These are phyloP conservation scores for Mariannaea sp. DNA, from an alignment of 2,329 filamentous ascomycete genomes.

Conservation along the genomic window DNA sequence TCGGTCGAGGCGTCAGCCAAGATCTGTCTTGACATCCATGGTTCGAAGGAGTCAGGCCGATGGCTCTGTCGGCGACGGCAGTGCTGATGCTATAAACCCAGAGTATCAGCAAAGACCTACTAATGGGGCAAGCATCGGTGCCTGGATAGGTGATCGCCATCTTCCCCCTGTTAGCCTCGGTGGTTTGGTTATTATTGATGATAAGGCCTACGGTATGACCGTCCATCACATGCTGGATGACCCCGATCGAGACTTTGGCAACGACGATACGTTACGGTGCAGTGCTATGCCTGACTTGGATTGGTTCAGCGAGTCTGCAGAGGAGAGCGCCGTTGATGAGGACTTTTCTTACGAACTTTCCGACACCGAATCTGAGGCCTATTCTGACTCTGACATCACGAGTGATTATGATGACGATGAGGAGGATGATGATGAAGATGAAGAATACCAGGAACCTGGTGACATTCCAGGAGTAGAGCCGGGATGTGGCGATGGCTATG, in stretches of 20 bases:
- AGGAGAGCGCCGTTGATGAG: conserved; percentile 53
- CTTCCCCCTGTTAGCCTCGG: conserved; percentile 90
- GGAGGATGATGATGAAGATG: conserved; percentile 59
- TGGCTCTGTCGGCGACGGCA: conserved; percentile 46
- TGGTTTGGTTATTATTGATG: conserved; percentile 83
- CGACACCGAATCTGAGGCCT: conserved; percentile 61
- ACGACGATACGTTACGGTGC: conserved; percentile 41
- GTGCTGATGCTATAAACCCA: conserved; percentile 63
- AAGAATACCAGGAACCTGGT: conserved; percentile 64
- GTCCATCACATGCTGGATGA: conserved; percentile 95
- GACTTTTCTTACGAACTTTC: conserved; percentile 66
- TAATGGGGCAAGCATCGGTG: conserved; percentile 92
- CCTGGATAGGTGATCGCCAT: conserved; percentile 83
- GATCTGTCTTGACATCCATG: conserved; percentile 41
- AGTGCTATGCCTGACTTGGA: conserved; percentile 47
- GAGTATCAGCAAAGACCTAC: conserved; percentile 78
- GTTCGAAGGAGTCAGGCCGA: conserved; percentile 39
- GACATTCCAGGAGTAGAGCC: conserved; percentile 80
- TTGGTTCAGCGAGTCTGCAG: conserved; percentile 50
- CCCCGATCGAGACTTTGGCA: conserved; percentile 53
- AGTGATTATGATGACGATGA: conserved; percentile 58
- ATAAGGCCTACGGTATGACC: conserved; percentile 88
- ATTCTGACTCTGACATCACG: conserved; percentile 57
- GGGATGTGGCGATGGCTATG: conserved; percentile 75
- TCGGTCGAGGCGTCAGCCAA: conserved; percentile 57